Evolutionary conservation across 2,329 filamentous ascomycete species (phyloP).

Genomic region (Fusarium marasasianum): DNA sequence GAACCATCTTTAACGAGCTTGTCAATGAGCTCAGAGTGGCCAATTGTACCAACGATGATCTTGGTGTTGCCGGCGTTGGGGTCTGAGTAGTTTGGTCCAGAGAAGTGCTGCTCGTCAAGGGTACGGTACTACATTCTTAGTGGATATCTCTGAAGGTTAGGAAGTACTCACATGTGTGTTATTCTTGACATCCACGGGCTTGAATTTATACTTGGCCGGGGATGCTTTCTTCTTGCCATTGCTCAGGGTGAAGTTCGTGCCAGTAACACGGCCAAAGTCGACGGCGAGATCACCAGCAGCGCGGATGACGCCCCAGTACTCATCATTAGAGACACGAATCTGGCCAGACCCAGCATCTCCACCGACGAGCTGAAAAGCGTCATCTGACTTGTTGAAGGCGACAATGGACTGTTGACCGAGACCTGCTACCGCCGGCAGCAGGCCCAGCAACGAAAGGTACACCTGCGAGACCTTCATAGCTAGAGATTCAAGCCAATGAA

Average conservation of each 20-base stretch:
- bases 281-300: slow-evolving; percentile 72
- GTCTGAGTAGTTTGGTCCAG: slow-evolving; percentile 55
- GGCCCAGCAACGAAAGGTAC: slow-evolving; percentile 7
- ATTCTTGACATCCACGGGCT: slow-evolving; percentile 56
- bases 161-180: slow-evolving; percentile 55
- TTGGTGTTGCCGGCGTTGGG: slow-evolving; percentile 58
- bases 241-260: slow-evolving; percentile 68
- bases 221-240: slow-evolving; percentile 53
- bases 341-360: slow-evolving; percentile 45
- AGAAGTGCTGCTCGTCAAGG: slow-evolving; percentile 30
- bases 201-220: slow-evolving; percentile 54
- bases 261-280: slow-evolving; percentile 78
- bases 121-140: slow-evolving; percentile 28
- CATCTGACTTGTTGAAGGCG: slow-evolving; percentile 17
- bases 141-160: fast-evolving
- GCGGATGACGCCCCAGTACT: slow-evolving; percentile 75
- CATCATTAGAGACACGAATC: slow-evolving; percentile 65
- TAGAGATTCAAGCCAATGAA: neutral
- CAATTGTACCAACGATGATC: slow-evolving; percentile 75
- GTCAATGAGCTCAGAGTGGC: slow-evolving; percentile 68
- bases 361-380: slow-evolving; percentile 18
- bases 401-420: slow-evolving; percentile 25
- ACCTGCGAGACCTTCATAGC: slow-evolving; percentile 11
- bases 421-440: slow-evolving; percentile 4
- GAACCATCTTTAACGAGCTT: neutral